Percentiles rank a stretch among this genome's conserved stretches.
Evolutionary conservation across 2,329 filamentous ascomycete genomes (phyloP).

Genomic region (Phaeosphaeriaceae sp.): DNA sequence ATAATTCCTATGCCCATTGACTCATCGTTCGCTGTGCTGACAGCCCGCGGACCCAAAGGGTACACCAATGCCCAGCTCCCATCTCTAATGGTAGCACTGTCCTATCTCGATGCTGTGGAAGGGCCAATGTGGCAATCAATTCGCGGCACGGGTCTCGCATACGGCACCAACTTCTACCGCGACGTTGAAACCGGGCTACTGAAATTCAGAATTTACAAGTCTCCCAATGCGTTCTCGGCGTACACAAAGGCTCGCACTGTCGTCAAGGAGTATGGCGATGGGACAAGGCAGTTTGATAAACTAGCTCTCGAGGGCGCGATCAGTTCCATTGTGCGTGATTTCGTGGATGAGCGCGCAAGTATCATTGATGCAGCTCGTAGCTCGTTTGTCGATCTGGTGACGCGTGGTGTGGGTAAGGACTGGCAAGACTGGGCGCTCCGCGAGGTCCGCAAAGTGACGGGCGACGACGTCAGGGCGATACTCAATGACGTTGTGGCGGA

Average conservation of each 20-base stretch:
- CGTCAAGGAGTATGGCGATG: conserved; percentile 75
- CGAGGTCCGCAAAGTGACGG: conserved; percentile 75
- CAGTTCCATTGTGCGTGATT: conserved; percentile 82
- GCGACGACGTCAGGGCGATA: conserved; percentile 76
- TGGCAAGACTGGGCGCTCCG: conserved; percentile 80
- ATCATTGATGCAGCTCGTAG: conserved; percentile 81
- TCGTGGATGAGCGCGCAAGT: conserved; percentile 88
- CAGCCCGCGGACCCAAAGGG: conserved; percentile 74
- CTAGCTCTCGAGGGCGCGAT: conserved; percentile 89
- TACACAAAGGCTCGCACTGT: conserved; percentile 78
- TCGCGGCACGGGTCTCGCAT: conserved; percentile 90
- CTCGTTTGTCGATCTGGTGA: conserved; percentile 82
- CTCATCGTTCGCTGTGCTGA: conserved; percentile 84
- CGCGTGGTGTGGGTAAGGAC: conserved; percentile 75
- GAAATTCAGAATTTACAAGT: conserved; percentile 86
- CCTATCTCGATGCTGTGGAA: conserved; percentile 92
- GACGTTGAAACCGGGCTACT: conserved; percentile 80
- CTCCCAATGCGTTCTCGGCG: conserved; percentile 86
- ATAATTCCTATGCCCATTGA: conserved; percentile 93
- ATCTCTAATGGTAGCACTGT: conserved; percentile 82
- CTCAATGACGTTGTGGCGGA: conserved; percentile 78
- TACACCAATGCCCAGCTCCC: conserved; percentile 80
- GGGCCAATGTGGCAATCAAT: conserved; percentile 94
- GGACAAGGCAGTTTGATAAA: conserved; percentile 74
- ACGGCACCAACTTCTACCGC: conserved; percentile 80